phyloP scores from a whole-genome alignment of 768 basidiomycete species.

The Amanita thiersii region DNA sequence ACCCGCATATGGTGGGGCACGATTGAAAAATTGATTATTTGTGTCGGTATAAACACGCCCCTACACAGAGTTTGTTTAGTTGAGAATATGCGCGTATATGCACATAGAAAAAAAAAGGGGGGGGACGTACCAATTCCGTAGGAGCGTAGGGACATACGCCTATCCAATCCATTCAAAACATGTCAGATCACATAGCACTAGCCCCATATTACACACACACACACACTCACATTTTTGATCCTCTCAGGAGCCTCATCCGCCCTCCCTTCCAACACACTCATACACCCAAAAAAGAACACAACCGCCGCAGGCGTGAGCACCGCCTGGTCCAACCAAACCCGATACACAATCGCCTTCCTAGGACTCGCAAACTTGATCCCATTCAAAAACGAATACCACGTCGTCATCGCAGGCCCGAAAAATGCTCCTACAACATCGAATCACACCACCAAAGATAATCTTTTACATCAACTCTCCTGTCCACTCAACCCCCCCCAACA shows the following conservation, averaged over 20 bases:
- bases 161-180: constrained; percentile 15
- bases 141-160: constrained; percentile 65
- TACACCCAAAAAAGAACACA: constrained; percentile 55
- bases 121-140: constrained; percentile 61
- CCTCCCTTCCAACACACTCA: constrained; percentile 78
- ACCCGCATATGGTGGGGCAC: constrained; percentile 75
- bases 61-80: constrained; percentile 19
- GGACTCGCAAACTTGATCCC: constrained; percentile 60
- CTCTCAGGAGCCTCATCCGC: constrained; percentile 38
- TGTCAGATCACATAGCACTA: neutral
- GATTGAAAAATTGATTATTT: constrained; percentile 71
- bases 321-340: constrained; percentile 82
- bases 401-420: constrained; percentile 77
- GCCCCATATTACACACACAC: neutral
- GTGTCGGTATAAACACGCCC: constrained; percentile 70
- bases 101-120: neutral
- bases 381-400: constrained; percentile 73
- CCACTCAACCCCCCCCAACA: no score
- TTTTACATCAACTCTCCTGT: neutral
- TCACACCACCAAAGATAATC: neutral
- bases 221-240: constrained; percentile 33
- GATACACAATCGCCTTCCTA: constrained; percentile 48
- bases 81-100: neutral
- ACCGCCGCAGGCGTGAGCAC: constrained; percentile 61
- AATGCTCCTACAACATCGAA: constrained; percentile 38